Percentiles rank a stretch among this genome's conserved stretches.
These are phyloP conservation scores for Lentinula aciculospora DNA, from an alignment of 768 basidiomycete genomes.

Conservation along the genomic window DNA sequence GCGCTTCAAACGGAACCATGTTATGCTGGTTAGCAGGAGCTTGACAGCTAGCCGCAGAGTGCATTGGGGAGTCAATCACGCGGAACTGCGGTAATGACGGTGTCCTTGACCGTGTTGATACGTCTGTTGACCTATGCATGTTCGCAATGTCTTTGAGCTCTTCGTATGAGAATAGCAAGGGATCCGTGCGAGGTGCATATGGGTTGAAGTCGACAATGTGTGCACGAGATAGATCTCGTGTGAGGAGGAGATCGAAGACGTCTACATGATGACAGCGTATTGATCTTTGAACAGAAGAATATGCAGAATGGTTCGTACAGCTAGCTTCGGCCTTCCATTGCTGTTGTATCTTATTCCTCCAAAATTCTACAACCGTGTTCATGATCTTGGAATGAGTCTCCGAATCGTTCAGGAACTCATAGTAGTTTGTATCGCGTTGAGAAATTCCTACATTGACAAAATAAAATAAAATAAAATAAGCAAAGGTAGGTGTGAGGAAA, in stretches of 20 bases:
- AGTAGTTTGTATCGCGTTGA: slow-evolving; percentile 86
- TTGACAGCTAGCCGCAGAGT: slow-evolving; percentile 62
- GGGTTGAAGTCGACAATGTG: slow-evolving; percentile 93
- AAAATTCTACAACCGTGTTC: slow-evolving; percentile 50
- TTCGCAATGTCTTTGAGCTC: slow-evolving; percentile 48
- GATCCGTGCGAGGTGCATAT: slow-evolving; percentile 79
- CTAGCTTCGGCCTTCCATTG: slow-evolving; percentile 53
- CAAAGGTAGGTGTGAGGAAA: not conserved
- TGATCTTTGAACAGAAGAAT: slow-evolving; percentile 2
- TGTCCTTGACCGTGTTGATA: not conserved
- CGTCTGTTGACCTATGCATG: slow-evolving; percentile 4
- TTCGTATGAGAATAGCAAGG: slow-evolving; percentile 80
- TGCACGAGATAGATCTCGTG: slow-evolving; percentile 68
- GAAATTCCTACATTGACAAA: slow-evolving; percentile 53
- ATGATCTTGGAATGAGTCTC: slow-evolving; percentile 48
- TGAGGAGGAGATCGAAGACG: slow-evolving; percentile 81
- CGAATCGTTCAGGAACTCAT: slow-evolving; percentile 75
- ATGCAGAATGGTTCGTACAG: slow-evolving; percentile 46
- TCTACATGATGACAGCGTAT: slow-evolving; percentile 46
- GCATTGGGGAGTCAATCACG: slow-evolving; percentile 68
- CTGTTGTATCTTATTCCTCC: slow-evolving; percentile 59
- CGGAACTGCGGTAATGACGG: slow-evolving; percentile 38
- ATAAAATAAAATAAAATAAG: too few species aligned
- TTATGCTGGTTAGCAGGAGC: slow-evolving; percentile 79
- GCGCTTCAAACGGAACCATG: slow-evolving; percentile 86